phyloP scores from a whole-genome alignment of 163 green algal genomes.

The Coccomyxa subellipsoidea region DNA sequence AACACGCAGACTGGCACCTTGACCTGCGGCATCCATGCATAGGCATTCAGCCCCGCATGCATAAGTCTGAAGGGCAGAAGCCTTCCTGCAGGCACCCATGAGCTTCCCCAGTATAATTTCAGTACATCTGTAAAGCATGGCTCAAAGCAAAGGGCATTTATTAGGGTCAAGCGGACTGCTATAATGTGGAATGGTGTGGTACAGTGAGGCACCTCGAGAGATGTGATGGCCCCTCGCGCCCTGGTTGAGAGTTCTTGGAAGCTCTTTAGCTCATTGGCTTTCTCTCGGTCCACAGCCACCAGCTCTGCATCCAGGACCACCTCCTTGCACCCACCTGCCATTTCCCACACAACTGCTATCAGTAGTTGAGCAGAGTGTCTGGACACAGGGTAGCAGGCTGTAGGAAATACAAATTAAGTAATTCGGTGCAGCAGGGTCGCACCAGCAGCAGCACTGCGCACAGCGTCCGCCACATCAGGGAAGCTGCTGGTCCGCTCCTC shows the following conservation, averaged over 20 bases:
- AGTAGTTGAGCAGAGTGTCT: too few relatives aligned
- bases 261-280: slow-evolving; percentile 38
- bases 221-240: slow-evolving; percentile 28
- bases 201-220: slow-evolving; percentile 16
- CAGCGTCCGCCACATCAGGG: slow-evolving; percentile 49
- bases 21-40: slow-evolving; percentile 11
- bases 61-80: too few relatives aligned
- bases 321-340: slow-evolving; percentile 20
- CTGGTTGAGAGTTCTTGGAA: slow-evolving; percentile 81
- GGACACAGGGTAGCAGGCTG: too few relatives aligned
- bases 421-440: too few relatives aligned
- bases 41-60: too few relatives aligned
- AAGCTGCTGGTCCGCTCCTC: slow-evolving; percentile 51
- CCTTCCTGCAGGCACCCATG: too few relatives aligned
- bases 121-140: too few relatives aligned
- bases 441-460: slow-evolving; percentile 34
- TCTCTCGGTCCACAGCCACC: slow-evolving; percentile 52
- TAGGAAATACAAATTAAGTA: too few relatives aligned
- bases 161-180: too few relatives aligned
- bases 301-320: slow-evolving; percentile 69
- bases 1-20: slow-evolving; percentile 79
- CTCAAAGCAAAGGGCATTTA: too few relatives aligned
- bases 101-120: too few relatives aligned
- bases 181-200: not conserved
- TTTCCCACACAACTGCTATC: not conserved